phyloP scores from a whole-genome alignment of 768 basidiomycete genomes.

The Boletellus ananas region DNA sequence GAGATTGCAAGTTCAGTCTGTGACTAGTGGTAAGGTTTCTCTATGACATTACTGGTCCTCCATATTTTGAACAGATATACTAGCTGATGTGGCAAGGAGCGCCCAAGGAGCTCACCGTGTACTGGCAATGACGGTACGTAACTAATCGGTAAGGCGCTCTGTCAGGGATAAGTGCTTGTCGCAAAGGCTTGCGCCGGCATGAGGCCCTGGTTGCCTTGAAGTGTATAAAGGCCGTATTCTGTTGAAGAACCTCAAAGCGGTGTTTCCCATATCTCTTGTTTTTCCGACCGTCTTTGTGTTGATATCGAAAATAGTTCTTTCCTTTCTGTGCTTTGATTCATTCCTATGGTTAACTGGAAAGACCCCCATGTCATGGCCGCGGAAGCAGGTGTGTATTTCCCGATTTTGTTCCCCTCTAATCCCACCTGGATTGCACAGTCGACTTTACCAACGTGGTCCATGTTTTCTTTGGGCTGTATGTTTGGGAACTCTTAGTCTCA shows the following conservation, averaged over 20 bases:
- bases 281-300: conserved; percentile 7
- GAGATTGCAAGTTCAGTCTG: neutral
- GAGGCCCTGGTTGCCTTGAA: conserved; percentile 25
- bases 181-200: conserved; percentile 4
- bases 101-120: neutral
- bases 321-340: conserved; percentile 12
- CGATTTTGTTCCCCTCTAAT: neutral
- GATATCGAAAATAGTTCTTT: conserved; percentile 6
- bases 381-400: conserved; percentile 22
- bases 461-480: conserved; percentile 59
- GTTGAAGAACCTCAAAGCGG: conserved; percentile 5
- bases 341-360: conserved; percentile 27
- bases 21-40: too few relatives aligned
- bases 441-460: conserved; percentile 59
- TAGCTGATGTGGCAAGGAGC: neutral
- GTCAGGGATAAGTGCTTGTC: conserved; percentile 7
- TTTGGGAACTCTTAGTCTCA: conserved; percentile 66
- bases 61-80: neutral
- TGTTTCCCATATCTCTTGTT: conserved; percentile 2
- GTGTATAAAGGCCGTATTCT: conserved; percentile 16
- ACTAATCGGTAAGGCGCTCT: conserved; percentile 5
- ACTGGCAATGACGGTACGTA: conserved; percentile 14
- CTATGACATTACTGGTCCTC: neutral
- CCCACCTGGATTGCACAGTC: conserved; percentile 32
- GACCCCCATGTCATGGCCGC: conserved; percentile 14